A percentile compares a stretch with the other conserved stretches of the same genome.
These are phyloP conservation scores for Solanum medicagineum DNA, from an alignment of 257 asterid genomes.

Conservation along the genomic window DNA sequence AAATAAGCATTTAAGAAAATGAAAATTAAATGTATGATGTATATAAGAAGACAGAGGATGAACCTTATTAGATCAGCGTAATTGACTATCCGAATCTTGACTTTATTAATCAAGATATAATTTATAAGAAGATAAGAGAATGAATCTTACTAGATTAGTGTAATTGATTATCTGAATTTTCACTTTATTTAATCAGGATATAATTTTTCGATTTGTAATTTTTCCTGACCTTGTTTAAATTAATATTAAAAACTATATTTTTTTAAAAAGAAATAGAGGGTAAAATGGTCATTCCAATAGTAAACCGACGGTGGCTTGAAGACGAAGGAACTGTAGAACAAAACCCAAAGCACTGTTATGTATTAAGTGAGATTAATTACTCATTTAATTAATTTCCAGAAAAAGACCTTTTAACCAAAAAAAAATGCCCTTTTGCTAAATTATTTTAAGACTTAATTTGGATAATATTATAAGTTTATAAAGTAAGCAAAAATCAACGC, in stretches of 20 bases:
- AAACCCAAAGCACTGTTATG: background rate
- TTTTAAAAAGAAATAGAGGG: too few species aligned
- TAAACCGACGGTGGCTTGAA: background rate
- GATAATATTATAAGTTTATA: background rate
- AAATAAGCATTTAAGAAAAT: background rate
- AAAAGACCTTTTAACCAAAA: conserved; percentile 21
- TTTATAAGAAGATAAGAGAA: background rate
- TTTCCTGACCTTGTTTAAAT: too few species aligned
- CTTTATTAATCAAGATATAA: too few species aligned
- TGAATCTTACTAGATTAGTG: too few species aligned
- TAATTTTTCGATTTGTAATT: too few species aligned
- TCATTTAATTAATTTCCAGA: conserved; percentile 14
- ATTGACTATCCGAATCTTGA: too few species aligned
- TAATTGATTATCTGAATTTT: too few species aligned
- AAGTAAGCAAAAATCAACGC: background rate
- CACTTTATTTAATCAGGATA: too few species aligned
- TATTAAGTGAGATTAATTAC: background rate
- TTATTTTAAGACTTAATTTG: background rate
- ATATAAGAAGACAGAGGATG: background rate
- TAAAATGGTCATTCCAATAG: background rate
- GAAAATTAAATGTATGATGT: background rate
- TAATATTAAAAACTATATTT: too few species aligned
- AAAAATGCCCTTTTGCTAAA: background rate
- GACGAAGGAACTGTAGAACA: background rate
- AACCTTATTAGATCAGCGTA: too few species aligned